Base-by-base conservation (phyloP, 768 basidiomycete genomes). In the Panus rudis region DNA sequence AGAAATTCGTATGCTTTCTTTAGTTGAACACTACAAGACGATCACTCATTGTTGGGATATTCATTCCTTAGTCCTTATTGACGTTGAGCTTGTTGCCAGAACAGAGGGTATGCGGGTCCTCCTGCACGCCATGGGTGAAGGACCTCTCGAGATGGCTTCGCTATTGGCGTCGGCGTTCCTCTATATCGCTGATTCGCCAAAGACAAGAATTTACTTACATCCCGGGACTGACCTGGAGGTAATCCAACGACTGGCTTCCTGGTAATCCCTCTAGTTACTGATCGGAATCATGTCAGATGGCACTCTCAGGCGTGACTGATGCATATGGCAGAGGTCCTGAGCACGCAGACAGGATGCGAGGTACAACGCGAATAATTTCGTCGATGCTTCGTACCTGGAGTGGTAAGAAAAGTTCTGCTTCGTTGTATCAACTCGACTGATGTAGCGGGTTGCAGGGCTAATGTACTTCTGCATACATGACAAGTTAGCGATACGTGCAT, bases 381-480 rank as follows among this genome's bases (percentile, higher is more conserved):
- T 69, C 83, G 32, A 84, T 96, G 78, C 60, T 99, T 40, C 77
- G 85, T 40, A 91, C 87, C 11, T 99, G 93, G 92, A 85, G 90
- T 54, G 94, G 93, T 94, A 56, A 42, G 84, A 66, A 11, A 12
- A 24, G 11, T 28, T 8, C 28, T 37, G 43, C 14, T 42, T 23
- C 16, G 26, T 7, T 13, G 22, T 46, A 13, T 33, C 26, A 35
- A 10, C 22, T 3, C 10, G 34, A 23, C 41, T n/a, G 41, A 39
- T n/a, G 4, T 4, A 19, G 38, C 12, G 12, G 28, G 12, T 26
- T 14, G 8, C 26, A 75, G 94, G 94, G 10, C 59, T 98, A 20
- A 81, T 97, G 76, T 97, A 94, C 60, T 82, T 94, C 53, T 94
- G 91, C 61, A 80, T 92, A 76, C 77, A 92, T 56, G 79, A 89